Base-by-base conservation (phyloP, 2,329 filamentous ascomycete species). In the Akanthomyces uredinophilus region DNA sequence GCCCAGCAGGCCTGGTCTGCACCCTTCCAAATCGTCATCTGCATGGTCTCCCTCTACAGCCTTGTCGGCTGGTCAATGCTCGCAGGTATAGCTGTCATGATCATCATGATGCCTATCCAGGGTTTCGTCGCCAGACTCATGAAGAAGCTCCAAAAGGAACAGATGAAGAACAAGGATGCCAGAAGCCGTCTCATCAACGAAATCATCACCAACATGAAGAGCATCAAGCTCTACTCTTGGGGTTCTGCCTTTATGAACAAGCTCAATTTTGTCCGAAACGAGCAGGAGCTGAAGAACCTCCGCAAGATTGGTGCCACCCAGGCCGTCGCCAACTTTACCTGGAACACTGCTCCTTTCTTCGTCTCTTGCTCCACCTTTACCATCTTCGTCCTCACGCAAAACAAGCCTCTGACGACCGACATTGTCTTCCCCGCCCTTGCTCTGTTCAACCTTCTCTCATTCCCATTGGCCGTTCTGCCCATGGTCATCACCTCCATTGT, bases 141-240 rank as follows among this genome's bases (percentile, higher is more conserved):
- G 90, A 97, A 96, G 79, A 92, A 84, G 49, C 79, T 99, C 69
- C 96, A 99, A 73, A 96, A 98, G 76, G 82, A 87, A 66, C 95
- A 99, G 78, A 99, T 99, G 95, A 96, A 96, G 81, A 98, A 98
- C 79, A 99, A 99, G 78, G 95, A 99, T 70, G 85, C 92, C 44
- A 87, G 95, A 71, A 96, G 93, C 52, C 87, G 94, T 55, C 79
- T 99, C 63, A 97, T 98, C 81, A 96, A 94, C 7, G 95, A 99
- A 75, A 99, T 99, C 67, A 81, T 99, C 71, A 97, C 96, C 81
- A 98, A 98, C 77, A 99, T 99, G 91, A 99, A 99, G 81, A 96
- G 92, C 72, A 95, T 99, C 80, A 99, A 99, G 79, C 85, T 99
- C 22, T 99, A 97, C 73, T 95, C 95, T 35, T 99, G 95, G 95